Percentiles rank a stretch among this genome's conserved stretches.
Evolutionary conservation across 2,329 filamentous ascomycete genomes (phyloP).

Genomic region (Xylariaceae sp.): DNA sequence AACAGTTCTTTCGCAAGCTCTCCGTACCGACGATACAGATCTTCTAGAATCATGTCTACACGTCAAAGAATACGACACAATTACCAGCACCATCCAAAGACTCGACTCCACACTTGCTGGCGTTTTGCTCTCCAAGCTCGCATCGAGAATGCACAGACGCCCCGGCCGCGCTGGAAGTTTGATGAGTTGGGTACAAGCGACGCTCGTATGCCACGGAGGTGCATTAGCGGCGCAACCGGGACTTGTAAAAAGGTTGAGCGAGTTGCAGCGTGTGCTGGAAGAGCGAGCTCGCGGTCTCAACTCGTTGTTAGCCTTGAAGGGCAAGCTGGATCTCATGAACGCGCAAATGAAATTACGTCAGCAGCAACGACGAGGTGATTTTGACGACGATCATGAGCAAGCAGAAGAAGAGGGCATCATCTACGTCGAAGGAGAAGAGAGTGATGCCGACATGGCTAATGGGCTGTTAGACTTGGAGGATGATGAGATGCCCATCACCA

Average conservation of each 20-base stretch:
- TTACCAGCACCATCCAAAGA: slow-evolving; percentile 85
- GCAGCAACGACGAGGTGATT: slow-evolving; percentile 55
- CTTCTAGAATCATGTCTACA: slow-evolving; percentile 91
- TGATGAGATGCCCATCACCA: slow-evolving; percentile 54
- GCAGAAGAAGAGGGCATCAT: slow-evolving; percentile 66
- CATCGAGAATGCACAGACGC: slow-evolving; percentile 78
- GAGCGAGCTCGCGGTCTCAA: slow-evolving; percentile 80
- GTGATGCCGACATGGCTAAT: slow-evolving; percentile 44
- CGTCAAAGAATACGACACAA: slow-evolving; percentile 68
- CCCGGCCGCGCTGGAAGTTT: slow-evolving; percentile 87
- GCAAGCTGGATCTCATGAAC: slow-evolving; percentile 90
- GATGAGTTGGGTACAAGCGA: slow-evolving; percentile 96
- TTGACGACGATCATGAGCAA: slow-evolving; percentile 51
- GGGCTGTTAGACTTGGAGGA: slow-evolving; percentile 51
- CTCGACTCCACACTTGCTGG: slow-evolving; percentile 82
- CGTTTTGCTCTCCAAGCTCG: slow-evolving; percentile 74
- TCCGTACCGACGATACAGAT: slow-evolving; percentile 84
- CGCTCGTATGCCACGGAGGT: slow-evolving; percentile 85
- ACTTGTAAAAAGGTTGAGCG: slow-evolving; percentile 70
- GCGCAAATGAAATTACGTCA: slow-evolving; percentile 80
- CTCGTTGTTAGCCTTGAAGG: slow-evolving; percentile 82
- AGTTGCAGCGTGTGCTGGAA: slow-evolving; percentile 80
- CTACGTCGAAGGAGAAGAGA: slow-evolving; percentile 80
- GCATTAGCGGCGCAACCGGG: slow-evolving; percentile 84
- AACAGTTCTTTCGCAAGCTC: slow-evolving; percentile 88